These are phyloP conservation scores for Colletotrichum spinosum DNA, from an alignment of 2,329 filamentous ascomycete species.

Conservation along the genomic window DNA sequence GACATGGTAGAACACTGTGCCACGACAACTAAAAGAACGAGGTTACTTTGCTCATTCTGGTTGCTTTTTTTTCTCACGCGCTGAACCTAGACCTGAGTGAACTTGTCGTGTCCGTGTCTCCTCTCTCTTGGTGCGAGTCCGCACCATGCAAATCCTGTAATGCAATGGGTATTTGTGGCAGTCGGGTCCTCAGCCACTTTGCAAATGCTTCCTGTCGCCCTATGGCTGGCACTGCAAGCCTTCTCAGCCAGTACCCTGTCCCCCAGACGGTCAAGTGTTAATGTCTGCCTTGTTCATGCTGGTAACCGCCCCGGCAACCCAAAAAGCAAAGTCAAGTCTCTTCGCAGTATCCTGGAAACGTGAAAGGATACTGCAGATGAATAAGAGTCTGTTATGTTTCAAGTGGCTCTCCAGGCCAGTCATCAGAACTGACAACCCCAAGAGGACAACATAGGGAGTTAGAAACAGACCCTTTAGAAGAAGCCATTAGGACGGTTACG, in stretches of 20 bases:
- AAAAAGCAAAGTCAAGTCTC: constrained; percentile 18
- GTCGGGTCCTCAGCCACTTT: constrained; percentile 11
- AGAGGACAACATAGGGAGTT: too few species aligned
- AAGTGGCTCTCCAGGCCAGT: too few species aligned
- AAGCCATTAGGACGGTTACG: too few species aligned
- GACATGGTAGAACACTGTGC: constrained; percentile 7
- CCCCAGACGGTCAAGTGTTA: constrained; percentile 8
- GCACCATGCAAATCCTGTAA: constrained; percentile 8
- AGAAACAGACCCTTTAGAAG: too few species aligned
- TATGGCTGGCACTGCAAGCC: background rate
- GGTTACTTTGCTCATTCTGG: background rate
- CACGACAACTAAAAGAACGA: background rate
- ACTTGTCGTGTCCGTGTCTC: background rate
- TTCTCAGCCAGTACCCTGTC: background rate
- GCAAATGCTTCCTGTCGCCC: constrained; percentile 22
- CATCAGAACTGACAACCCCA: too few species aligned
- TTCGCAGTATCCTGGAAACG: constrained; percentile 35
- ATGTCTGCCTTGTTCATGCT: constrained; percentile 18
- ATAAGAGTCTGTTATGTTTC: constrained; percentile 27
- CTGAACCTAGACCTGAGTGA: constrained; percentile 5
- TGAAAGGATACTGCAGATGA: constrained; percentile 17
- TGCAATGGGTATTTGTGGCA: constrained; percentile 3
- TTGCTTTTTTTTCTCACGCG: too few species aligned
- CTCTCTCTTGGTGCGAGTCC: constrained; percentile 4
- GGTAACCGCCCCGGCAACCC: constrained; percentile 8